Conservation (phyloP, 345 rosid species). For the Citrus trifoliata region DNA sequence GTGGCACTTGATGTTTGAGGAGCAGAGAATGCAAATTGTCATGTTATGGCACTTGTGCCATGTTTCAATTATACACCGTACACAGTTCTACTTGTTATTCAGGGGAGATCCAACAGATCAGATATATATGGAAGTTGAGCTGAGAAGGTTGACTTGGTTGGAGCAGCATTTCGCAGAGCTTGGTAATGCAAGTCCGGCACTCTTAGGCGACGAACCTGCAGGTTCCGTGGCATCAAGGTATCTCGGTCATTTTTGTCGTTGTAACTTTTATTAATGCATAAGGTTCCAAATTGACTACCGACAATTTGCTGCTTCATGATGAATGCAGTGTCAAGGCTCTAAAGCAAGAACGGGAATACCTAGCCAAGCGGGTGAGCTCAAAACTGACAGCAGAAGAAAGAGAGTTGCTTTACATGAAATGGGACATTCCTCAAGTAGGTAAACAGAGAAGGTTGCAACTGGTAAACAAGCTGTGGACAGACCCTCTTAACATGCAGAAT, state of each 20-base stretch:
- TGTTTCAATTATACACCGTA: conserved; percentile 82
- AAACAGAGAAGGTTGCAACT: conserved; percentile 86
- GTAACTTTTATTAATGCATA: neutral
- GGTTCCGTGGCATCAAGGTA: conserved; percentile 85
- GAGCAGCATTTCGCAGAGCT: conserved; percentile 93
- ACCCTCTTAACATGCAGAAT: conserved; percentile 71
- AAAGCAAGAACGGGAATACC: conserved; percentile 82
- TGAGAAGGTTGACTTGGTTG: conserved; percentile 78
- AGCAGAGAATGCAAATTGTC: conserved; percentile 79
- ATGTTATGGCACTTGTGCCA: conserved; percentile 99
- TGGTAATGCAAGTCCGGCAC: conserved; percentile 95
- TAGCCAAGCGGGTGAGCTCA: conserved; percentile 75
- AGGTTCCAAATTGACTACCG: neutral
- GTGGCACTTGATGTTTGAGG: conserved; percentile 71
- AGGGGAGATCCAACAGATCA: conserved; percentile 79
- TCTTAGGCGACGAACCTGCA: conserved; percentile 91
- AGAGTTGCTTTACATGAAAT: conserved; percentile 69
- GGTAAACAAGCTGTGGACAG: conserved; percentile 85
- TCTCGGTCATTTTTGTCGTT: neutral
- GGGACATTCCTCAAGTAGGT: conserved; percentile 80
- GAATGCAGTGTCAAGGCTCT: conserved; percentile 68
- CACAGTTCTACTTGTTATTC: conserved; percentile 81
- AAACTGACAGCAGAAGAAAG: conserved; percentile 77
- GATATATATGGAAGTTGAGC: conserved; percentile 94
- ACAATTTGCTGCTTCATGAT: neutral